phyloP scores from a whole-genome alignment of 345 rosid species.

The Gossypium stocksii region DNA sequence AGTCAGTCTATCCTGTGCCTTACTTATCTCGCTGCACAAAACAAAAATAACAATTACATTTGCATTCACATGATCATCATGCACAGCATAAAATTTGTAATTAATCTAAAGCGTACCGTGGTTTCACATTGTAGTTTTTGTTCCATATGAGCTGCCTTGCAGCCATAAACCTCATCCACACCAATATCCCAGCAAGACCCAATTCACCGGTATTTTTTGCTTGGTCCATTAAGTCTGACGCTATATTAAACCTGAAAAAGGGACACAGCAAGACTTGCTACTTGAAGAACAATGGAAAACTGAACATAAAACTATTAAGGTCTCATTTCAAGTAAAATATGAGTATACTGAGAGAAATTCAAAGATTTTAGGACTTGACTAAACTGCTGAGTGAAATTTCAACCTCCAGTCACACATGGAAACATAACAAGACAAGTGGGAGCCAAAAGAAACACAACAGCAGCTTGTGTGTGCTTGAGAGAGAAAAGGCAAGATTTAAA shows the following conservation, averaged over 20 bases:
- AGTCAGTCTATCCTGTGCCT: conserved; percentile 95
- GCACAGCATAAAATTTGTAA: background rate
- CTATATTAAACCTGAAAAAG: conserved; percentile 76
- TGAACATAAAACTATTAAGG: conserved; percentile 4
- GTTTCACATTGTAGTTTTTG: conserved; percentile 97
- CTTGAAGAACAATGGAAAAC: conserved; percentile 7
- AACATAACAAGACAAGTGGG: background rate
- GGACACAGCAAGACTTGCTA: conserved; percentile 8
- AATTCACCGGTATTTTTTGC: conserved; percentile 71
- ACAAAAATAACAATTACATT: background rate
- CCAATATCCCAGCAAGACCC: conserved; percentile 88
- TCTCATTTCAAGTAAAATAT: background rate
- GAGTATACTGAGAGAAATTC: background rate
- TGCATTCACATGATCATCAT: background rate
- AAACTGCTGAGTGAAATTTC: conserved; percentile 18
- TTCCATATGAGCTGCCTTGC: conserved; percentile 98
- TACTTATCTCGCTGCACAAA: conserved; percentile 83
- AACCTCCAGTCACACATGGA: conserved; percentile 16
- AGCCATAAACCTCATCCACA: conserved; percentile 99
- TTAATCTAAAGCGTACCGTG: conserved; percentile 54
- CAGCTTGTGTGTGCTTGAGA: background rate
- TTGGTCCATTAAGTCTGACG: conserved; percentile 76
- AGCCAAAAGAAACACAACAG: conserved; percentile 10
- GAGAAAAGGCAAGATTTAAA: background rate
- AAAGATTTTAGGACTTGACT: background rate